Conservation (phyloP, 1,139 yeast genomes). For the Blastobotrys aristatus region DNA sequence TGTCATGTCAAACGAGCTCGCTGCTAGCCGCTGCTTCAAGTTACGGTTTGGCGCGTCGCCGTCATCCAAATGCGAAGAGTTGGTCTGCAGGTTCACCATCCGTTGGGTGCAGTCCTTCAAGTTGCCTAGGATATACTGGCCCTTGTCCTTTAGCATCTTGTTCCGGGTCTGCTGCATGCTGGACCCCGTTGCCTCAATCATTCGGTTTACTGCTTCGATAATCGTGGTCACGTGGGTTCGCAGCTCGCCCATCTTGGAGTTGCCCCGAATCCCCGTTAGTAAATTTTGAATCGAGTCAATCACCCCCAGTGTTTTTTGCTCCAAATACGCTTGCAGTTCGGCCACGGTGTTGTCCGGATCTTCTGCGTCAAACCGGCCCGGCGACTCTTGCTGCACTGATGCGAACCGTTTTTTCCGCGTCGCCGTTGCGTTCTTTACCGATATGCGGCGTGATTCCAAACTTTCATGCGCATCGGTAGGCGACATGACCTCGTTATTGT, state of each 20-base stretch:
- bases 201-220: constrained; percentile 69
- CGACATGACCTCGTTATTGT: constrained; percentile 1
- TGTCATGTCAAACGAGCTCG: constrained; percentile 93
- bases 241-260: constrained; percentile 70
- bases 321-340: constrained; percentile 78
- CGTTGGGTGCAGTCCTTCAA: constrained; percentile 81
- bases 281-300: constrained; percentile 84
- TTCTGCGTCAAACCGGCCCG: constrained; percentile 59
- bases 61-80: constrained; percentile 41
- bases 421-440: constrained; percentile 3
- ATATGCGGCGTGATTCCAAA: not conserved
- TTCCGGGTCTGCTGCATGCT: constrained; percentile 88
- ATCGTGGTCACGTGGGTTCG: constrained; percentile 70
- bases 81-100: constrained; percentile 39
- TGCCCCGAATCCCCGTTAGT: constrained; percentile 43
- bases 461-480: constrained; percentile 4
- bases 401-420: constrained; percentile 9
- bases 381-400: constrained; percentile 3
- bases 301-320: constrained; percentile 90
- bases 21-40: constrained; percentile 89
- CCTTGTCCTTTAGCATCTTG: constrained; percentile 73
- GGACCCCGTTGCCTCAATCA: constrained; percentile 85
- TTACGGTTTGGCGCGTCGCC: constrained; percentile 72
- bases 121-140: constrained; percentile 82
- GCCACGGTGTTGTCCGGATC: constrained; percentile 83